A percentile compares a stretch with the other conserved stretches of the same genome.
Conservation (phyloP, 805 yeast species). For the Diddensiella transvaalensis region DNA sequence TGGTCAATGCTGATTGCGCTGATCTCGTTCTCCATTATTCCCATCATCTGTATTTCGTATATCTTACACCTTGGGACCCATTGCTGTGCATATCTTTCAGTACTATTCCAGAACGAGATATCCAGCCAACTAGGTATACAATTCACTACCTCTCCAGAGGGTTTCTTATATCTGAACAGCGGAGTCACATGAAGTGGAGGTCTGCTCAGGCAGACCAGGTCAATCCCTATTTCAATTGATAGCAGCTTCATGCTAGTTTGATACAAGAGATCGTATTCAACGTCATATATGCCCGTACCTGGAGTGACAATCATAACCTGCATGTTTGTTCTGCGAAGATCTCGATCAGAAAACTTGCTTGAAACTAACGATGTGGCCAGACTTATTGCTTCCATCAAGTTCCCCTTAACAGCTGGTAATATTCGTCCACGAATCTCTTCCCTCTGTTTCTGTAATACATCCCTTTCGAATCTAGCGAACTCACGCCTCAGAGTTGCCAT, state of each 20-base stretch:
- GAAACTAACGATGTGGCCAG: slow-evolving; percentile 73
- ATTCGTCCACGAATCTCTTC: slow-evolving; percentile 57
- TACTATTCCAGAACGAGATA: slow-evolving; percentile 80
- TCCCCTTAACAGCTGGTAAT: slow-evolving; percentile 86
- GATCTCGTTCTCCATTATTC: slow-evolving; percentile 87
- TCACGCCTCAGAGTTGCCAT: slow-evolving; percentile 84
- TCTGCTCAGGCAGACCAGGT: slow-evolving; percentile 80
- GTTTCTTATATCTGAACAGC: slow-evolving; percentile 56
- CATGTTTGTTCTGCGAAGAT: slow-evolving; percentile 83
- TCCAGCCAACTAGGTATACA: slow-evolving; percentile 96
- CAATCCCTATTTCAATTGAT: slow-evolving; percentile 80
- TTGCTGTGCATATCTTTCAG: slow-evolving; percentile 39
- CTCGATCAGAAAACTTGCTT: slow-evolving; percentile 78
- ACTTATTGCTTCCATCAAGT: slow-evolving; percentile 80
- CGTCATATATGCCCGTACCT: slow-evolving; percentile 91
- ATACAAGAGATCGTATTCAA: slow-evolving; percentile 70
- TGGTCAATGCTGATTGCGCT: slow-evolving; percentile 64
- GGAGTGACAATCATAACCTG: slow-evolving; percentile 87
- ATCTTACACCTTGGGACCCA: slow-evolving; percentile 96
- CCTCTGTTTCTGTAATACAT: slow-evolving; percentile 48
- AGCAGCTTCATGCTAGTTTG: slow-evolving; percentile 73
- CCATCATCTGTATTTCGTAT: slow-evolving; percentile 97
- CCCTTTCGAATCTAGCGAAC: slow-evolving; percentile 76
- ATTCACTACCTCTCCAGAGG: slow-evolving; percentile 36
- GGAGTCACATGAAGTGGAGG: slow-evolving; percentile 95